Evolutionary conservation across 495 filamentous ascomycete genomes (phyloP).

Genomic region (Astrothelium macrocarpum): DNA sequence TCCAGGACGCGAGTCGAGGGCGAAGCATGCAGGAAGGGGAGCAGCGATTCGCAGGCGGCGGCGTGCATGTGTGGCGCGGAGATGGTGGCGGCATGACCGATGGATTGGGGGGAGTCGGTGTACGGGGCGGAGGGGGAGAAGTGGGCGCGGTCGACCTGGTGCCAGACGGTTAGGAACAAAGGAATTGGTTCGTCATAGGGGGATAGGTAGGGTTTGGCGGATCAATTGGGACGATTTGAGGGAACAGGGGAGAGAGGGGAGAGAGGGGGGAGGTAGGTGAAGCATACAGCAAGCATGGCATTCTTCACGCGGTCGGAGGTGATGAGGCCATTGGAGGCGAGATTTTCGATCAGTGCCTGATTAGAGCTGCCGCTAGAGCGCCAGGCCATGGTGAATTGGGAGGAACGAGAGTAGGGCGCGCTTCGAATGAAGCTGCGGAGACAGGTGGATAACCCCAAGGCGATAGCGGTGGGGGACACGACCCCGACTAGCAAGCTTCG

Average conservation of each 20-base stretch:
- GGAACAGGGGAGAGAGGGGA: conserved; percentile 6
- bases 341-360: conserved; percentile 65
- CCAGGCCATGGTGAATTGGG: conserved; percentile 69
- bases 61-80: conserved; percentile 98
- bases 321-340: conserved; percentile 63
- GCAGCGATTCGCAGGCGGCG: conserved; percentile 44
- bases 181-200: too few relatives aligned
- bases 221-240: conserved; percentile 3
- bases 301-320: conserved; percentile 56
- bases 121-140: conserved; percentile 64
- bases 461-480: too few relatives aligned
- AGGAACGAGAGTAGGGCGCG: neutral
- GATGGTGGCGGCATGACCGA: conserved; percentile 83
- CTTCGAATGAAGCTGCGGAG: conserved; percentile 13
- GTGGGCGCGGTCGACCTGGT: conserved; percentile 79
- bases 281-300: conserved; percentile 65
- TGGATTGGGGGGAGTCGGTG: conserved; percentile 81
- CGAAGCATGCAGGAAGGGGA: conserved; percentile 40
- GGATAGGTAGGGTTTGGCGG: too few relatives aligned
- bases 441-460: neutral
- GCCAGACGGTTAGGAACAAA: neutral
- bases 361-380: conserved; percentile 72
- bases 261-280: conserved; percentile 1
- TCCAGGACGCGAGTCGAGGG: conserved; percentile 60
- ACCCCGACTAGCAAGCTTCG: too few relatives aligned